phyloP scores from a whole-genome alignment of 2,329 filamentous ascomycete species.

The Fusarium sublunatum region DNA sequence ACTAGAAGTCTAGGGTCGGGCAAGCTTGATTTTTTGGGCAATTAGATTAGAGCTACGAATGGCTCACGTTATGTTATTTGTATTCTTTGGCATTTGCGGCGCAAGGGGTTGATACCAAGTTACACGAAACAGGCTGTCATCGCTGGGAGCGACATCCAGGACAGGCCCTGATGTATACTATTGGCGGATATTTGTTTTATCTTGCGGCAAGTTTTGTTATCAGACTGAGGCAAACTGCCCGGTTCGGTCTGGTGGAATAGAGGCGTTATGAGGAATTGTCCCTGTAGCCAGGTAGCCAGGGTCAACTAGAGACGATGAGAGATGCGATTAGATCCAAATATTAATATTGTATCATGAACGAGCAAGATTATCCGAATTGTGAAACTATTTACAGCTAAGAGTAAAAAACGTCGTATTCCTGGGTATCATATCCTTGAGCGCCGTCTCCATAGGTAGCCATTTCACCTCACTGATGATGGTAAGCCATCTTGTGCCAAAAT shows the following conservation, averaged over 20 bases:
- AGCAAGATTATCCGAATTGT: neutral
- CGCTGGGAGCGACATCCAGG: slow-evolving; percentile 10
- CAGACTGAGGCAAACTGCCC: slow-evolving; percentile 21
- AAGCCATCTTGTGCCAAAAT: slow-evolving; percentile 10
- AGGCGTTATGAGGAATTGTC: slow-evolving; percentile 26
- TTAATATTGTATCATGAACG: slow-evolving; percentile 11
- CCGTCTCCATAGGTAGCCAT: slow-evolving; percentile 2
- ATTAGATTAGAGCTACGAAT: slow-evolving; percentile 8
- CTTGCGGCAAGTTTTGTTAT: slow-evolving; percentile 13
- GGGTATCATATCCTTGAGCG: slow-evolving; percentile 47
- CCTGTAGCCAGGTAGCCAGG: slow-evolving; percentile 16
- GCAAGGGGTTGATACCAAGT: slow-evolving; percentile 27
- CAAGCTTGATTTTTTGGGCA: slow-evolving; percentile 1
- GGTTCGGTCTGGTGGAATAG: slow-evolving; percentile 28
- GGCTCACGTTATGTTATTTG: slow-evolving; percentile 23
- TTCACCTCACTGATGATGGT: neutral
- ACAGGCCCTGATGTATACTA: slow-evolving; percentile 27
- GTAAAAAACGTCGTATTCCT: slow-evolving; percentile 33
- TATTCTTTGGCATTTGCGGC: slow-evolving; percentile 33
- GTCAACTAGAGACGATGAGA: slow-evolving; percentile 22
- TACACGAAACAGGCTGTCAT: slow-evolving; percentile 14
- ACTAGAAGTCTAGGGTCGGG: slow-evolving; percentile 30
- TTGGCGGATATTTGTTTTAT: slow-evolving; percentile 11
- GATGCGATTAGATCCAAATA: slow-evolving; percentile 16
- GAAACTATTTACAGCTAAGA: slow-evolving; percentile 12